Conservation (phyloP, 306 rosid genomes). For the Carpinus viminea region DNA sequence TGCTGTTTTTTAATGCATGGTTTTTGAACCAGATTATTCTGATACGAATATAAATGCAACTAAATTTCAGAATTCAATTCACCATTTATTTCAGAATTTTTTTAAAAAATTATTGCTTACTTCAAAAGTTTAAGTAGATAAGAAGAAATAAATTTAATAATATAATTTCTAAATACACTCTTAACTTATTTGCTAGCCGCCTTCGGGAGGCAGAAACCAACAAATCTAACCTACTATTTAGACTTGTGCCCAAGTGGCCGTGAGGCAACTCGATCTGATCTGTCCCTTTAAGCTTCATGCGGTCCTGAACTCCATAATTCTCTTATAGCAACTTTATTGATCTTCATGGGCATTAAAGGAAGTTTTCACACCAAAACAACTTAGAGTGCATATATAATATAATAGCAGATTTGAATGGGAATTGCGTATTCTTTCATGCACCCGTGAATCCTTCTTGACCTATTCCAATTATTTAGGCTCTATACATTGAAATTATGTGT, state of each 20-base stretch:
- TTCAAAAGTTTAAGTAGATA: no score
- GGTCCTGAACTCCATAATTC: neutral
- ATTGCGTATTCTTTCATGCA: neutral
- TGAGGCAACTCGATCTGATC: neutral
- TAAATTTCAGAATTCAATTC: neutral
- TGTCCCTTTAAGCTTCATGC: neutral
- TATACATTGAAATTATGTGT: neutral
- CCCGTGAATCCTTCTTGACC: neutral
- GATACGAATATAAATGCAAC: neutral
- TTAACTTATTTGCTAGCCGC: no score
- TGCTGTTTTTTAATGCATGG: neutral
- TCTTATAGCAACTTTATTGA: no score
- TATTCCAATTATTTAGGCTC: neutral
- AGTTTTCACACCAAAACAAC: no score
- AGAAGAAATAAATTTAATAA: no score
- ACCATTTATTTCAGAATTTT: no score
- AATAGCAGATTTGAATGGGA: no score
- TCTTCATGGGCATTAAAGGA: no score
- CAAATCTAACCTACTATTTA: neutral
- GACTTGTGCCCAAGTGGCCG: neutral
- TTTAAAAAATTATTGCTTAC: no score
- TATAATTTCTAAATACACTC: no score
- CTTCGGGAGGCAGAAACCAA: no score
- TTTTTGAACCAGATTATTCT: neutral
- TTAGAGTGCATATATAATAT: no score